phyloP scores from a whole-genome alignment of 2,329 filamentous ascomycete genomes.

The Cercospora sp. region DNA sequence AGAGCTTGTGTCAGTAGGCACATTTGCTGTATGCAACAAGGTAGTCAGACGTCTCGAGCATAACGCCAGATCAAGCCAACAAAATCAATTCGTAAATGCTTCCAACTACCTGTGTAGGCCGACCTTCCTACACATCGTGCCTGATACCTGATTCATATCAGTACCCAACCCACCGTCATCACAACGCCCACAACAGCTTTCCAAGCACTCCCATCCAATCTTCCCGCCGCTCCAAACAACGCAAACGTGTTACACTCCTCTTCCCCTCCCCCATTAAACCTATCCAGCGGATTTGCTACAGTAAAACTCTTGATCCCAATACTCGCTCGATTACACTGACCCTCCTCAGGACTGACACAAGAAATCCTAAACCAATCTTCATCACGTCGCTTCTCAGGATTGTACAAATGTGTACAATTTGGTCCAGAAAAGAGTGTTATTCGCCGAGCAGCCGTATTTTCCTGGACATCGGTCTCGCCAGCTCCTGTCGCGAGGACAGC shows the following conservation, averaged over 20 bases:
- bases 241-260: neutral
- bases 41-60: no score
- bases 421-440: neutral
- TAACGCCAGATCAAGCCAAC: no score
- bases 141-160: no score
- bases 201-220: neutral
- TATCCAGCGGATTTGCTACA: neutral
- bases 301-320: neutral
- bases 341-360: neutral
- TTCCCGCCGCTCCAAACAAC: neutral
- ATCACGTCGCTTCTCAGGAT: neutral
- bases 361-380: neutral
- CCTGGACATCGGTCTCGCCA: neutral
- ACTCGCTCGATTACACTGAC: neutral
- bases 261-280: neutral
- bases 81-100: no score
- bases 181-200: neutral
- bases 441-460: neutral
- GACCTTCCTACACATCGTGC: no score
- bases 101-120: no score
- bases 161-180: neutral
- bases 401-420: neutral
- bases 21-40: no score
- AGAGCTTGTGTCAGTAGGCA: no score
- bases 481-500: neutral